A percentile compares a stretch with the other conserved stretches of the same genome.
Evolutionary conservation across 805 yeast species (phyloP).

Genomic region (Metschnikowia matae): DNA sequence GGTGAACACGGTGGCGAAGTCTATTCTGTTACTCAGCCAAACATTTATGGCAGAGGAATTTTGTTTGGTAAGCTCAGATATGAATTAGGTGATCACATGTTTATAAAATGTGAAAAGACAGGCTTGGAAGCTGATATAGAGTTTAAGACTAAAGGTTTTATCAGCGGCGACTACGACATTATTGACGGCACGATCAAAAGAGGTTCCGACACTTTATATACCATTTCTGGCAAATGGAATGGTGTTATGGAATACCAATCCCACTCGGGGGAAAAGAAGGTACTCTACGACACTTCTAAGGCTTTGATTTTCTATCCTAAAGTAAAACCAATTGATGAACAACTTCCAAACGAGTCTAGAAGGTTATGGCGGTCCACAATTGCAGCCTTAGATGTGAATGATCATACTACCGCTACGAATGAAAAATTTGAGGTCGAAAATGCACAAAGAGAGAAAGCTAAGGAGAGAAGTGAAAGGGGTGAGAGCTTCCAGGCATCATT

Average conservation of each 20-base stretch:
- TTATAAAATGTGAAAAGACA: constrained; percentile 57
- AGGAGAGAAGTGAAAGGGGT: constrained; percentile 63
- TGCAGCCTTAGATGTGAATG: constrained; percentile 71
- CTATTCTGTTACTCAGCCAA: constrained; percentile 89
- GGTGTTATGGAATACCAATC: constrained; percentile 67
- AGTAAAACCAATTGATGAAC: constrained; percentile 76
- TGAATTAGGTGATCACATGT: constrained; percentile 90
- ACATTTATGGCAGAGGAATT: constrained; percentile 91
- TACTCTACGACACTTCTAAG: constrained; percentile 40
- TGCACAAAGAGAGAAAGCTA: constrained; percentile 68
- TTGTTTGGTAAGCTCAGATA: constrained; percentile 84
- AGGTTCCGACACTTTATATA: constrained; percentile 52
- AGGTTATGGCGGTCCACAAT: constrained; percentile 80
- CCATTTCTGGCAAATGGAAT: constrained; percentile 90
- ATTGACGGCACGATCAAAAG: constrained; percentile 63
- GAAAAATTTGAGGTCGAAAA: constrained; percentile 87
- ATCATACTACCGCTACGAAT: constrained; percentile 81
- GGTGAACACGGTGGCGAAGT: constrained; percentile 61
- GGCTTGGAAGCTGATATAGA: constrained; percentile 76
- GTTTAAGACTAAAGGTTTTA: constrained; percentile 91
- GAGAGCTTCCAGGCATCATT: constrained; percentile 76
- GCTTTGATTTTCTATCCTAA: constrained; percentile 57
- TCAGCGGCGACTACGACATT: constrained; percentile 87
- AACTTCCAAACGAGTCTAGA: constrained; percentile 77
- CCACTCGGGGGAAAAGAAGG: constrained; percentile 45